Conservation (phyloP, 1,284 basidiomycete genomes). For the Grifola frondosa region DNA sequence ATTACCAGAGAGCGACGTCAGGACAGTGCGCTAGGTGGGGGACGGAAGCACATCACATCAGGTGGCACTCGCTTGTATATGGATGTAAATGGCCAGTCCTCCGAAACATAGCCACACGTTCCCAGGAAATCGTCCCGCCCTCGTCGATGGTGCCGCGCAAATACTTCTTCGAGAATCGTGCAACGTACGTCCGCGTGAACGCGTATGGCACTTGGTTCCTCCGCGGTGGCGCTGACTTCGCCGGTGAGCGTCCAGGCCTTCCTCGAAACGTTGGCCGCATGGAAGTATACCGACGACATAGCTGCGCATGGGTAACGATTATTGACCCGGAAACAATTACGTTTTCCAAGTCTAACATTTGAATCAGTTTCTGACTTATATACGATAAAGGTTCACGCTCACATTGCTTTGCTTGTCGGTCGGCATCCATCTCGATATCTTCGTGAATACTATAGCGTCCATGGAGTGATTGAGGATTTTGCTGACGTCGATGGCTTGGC, state of each 20-base stretch:
- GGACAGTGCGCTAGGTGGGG: conserved; percentile 15
- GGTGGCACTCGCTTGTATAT: conserved; percentile 7
- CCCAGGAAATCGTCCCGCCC: not conserved
- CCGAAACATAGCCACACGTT: no score
- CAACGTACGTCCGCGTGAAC: not conserved
- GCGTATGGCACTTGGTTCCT: not conserved
- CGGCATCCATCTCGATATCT: conserved; percentile 1
- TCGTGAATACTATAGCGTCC: not conserved
- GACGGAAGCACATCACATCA: conserved; percentile 15
- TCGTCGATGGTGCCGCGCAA: not conserved
- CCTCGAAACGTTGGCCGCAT: not conserved
- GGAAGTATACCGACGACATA: conserved; percentile 1
- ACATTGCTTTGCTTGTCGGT: not conserved
- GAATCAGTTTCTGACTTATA: no score
- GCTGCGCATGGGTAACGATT: not conserved
- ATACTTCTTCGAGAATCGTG: not conserved
- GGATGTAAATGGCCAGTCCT: conserved; percentile 4
- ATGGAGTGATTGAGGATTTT: not conserved
- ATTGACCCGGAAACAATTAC: not conserved
- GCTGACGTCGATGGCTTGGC: not conserved
- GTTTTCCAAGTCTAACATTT: not conserved
- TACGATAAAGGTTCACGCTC: not conserved
- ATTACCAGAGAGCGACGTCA: conserved; percentile 23
- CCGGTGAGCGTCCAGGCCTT: conserved; percentile 1
- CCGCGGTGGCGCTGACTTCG: not conserved